A percentile compares a stretch with the other conserved stretches of the same genome.
These are phyloP conservation scores for Parsonsia alboflavescens DNA, from an alignment of 257 asterid genomes.

Conservation along the genomic window DNA sequence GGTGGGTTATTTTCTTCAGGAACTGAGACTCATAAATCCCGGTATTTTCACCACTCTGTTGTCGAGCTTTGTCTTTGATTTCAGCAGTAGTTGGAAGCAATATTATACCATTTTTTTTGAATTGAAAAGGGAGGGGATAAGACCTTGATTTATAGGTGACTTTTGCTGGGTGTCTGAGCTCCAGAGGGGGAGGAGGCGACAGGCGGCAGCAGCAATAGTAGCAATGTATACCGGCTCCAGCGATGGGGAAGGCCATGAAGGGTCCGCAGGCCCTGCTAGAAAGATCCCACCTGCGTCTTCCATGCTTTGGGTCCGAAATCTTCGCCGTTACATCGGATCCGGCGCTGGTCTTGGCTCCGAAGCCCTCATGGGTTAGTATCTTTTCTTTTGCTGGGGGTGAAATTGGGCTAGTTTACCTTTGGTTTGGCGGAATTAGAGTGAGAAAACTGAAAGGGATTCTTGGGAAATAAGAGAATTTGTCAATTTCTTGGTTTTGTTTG, in stretches of 20 bases:
- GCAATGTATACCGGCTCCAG: constrained; percentile 73
- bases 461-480: neutral
- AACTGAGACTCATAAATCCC: neutral
- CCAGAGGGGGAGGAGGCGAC: constrained; percentile 4
- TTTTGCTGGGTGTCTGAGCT: constrained; percentile 15
- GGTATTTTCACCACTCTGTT: neutral
- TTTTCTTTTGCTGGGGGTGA: neutral
- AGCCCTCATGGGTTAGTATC: constrained; percentile 84
- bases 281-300: constrained; percentile 89
- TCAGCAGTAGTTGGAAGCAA: neutral
- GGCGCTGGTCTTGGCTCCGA: constrained; percentile 99
- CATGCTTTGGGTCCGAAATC: constrained; percentile 99
- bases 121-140: neutral
- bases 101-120: neutral
- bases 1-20: neutral
- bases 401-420: neutral
- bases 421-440: neutral
- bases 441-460: neutral
- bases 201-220: neutral
- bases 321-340: constrained; percentile 95
- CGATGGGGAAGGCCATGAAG: constrained; percentile 64
- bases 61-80: neutral
- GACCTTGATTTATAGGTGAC: neutral
- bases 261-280: constrained; percentile 43
- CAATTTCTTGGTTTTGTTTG: neutral